These are phyloP conservation scores for Tirmania nivea DNA, from an alignment of 495 filamentous ascomycete species.

Conservation along the genomic window DNA sequence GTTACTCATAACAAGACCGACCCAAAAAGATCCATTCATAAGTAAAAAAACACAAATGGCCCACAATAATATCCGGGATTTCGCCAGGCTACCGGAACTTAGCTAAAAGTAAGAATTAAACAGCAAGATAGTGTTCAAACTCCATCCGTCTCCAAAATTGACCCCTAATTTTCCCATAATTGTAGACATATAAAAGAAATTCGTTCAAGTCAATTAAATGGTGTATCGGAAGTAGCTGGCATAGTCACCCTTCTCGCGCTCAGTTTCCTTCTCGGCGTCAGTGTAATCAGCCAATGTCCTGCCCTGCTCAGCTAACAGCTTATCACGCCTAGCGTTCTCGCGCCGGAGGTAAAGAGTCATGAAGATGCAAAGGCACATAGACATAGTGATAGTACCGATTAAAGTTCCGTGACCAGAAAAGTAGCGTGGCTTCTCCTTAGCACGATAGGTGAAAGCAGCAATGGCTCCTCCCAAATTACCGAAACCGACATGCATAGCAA, in stretches of 20 bases:
- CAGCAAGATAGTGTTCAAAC: too few relatives aligned
- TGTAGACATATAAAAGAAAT: too few relatives aligned
- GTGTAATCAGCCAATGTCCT: slow-evolving; percentile 28
- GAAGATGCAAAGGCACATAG: slow-evolving; percentile 27
- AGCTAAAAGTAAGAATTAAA: too few relatives aligned
- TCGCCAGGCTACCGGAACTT: too few relatives aligned
- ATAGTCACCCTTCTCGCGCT: slow-evolving; percentile 29
- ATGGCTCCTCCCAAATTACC: slow-evolving; percentile 53
- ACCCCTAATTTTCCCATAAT: too few relatives aligned
- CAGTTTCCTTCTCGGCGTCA: slow-evolving; percentile 24
- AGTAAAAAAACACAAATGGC: too few relatives aligned
- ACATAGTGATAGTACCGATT: slow-evolving; percentile 26
- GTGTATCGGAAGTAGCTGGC: slow-evolving; percentile 36
- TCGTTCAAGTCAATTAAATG: slow-evolving; percentile 16
- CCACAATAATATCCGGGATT: too few relatives aligned
- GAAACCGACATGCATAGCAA: slow-evolving; percentile 65
- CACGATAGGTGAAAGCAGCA: slow-evolving; percentile 47
- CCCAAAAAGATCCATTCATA: too few relatives aligned
- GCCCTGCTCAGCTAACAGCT: slow-evolving; percentile 18
- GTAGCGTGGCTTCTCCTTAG: slow-evolving; percentile 36
- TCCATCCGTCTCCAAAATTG: too few relatives aligned
- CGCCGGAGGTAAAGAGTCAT: slow-evolving; percentile 36
- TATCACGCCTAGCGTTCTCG: slow-evolving; percentile 37
- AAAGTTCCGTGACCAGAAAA: slow-evolving; percentile 36
- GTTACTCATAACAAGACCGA: too few relatives aligned